These are phyloP conservation scores for Epipyxis sp. DNA, from an alignment of 108 stramenopile species.

Conservation along the genomic window DNA sequence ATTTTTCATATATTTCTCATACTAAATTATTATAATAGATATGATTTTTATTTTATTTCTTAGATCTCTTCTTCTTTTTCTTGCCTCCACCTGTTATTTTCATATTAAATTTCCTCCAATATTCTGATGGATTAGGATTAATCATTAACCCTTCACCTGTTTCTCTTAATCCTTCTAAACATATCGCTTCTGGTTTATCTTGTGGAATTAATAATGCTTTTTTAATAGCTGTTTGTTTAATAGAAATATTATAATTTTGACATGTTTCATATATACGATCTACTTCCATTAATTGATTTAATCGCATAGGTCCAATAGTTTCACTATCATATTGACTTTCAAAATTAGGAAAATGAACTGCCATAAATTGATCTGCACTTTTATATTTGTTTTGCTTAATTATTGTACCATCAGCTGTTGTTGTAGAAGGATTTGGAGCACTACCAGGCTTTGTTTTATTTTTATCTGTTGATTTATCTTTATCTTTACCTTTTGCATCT, in stretches of 20 bases:
- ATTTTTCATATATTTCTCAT: too few species aligned
- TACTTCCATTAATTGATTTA: slow-evolving; percentile 10
- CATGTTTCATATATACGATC: not conserved
- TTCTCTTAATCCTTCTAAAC: slow-evolving; percentile 20
- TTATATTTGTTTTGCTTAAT: slow-evolving; percentile 13
- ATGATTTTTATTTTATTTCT: too few species aligned
- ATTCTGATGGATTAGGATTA: slow-evolving; percentile 12
- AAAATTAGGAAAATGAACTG: slow-evolving; percentile 17
- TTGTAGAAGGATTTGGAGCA: not conserved
- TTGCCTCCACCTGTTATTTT: slow-evolving; percentile 14
- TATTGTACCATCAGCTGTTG: too few species aligned
- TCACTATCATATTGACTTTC: not conserved
- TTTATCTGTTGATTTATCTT: not conserved
- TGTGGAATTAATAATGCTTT: slow-evolving; percentile 22
- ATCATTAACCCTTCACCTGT: slow-evolving; percentile 15
- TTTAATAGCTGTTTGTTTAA: slow-evolving; percentile 5
- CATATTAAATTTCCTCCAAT: not conserved
- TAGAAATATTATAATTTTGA: not conserved
- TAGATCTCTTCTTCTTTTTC: slow-evolving; percentile 23
- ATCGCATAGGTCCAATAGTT: slow-evolving; percentile 5
- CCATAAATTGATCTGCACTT: slow-evolving; percentile 8
- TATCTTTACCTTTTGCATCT: slow-evolving; percentile 2
- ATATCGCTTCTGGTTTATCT: slow-evolving; percentile 24
- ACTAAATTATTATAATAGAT: too few species aligned
- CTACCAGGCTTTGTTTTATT: not conserved